These are phyloP conservation scores for Trichosanthes cucumerina DNA, from an alignment of 306 rosid genomes.

Conservation along the genomic window DNA sequence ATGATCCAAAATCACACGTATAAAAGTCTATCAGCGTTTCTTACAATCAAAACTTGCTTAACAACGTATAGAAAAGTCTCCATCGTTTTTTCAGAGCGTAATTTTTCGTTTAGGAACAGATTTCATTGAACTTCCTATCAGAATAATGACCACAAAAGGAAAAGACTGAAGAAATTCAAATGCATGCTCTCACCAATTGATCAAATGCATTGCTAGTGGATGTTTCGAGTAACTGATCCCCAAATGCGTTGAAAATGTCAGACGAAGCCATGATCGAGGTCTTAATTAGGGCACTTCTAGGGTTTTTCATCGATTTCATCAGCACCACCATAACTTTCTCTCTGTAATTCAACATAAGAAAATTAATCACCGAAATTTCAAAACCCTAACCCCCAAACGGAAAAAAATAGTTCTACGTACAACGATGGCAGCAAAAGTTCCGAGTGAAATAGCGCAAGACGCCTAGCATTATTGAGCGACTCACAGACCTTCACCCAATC, in stretches of 20 bases:
- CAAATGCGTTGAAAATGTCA: conserved; percentile 63
- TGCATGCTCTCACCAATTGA: conserved; percentile 42
- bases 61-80: neutral
- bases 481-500: conserved; percentile 75
- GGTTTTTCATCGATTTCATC: conserved; percentile 83
- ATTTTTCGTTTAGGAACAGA: neutral
- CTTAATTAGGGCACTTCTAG: conserved; percentile 83
- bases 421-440: conserved; percentile 40
- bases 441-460: conserved; percentile 56
- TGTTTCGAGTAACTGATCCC: conserved; percentile 58
- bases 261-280: conserved; percentile 92
- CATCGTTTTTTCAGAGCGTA: neutral
- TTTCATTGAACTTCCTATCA: neutral
- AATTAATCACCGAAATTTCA: neutral
- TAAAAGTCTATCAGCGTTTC: neutral
- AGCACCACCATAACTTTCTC: conserved; percentile 50
- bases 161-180: neutral
- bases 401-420: conserved; percentile 22
- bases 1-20: conserved; percentile 13
- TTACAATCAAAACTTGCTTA: neutral
- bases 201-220: conserved; percentile 52
- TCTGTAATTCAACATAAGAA: conserved; percentile 20
- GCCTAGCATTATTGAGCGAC: conserved; percentile 56
- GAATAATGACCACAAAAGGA: neutral
- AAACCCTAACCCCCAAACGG: neutral